These are phyloP conservation scores for Leishmania tarentolae DNA, from an alignment of 208 protist species.

Conservation along the genomic window DNA sequence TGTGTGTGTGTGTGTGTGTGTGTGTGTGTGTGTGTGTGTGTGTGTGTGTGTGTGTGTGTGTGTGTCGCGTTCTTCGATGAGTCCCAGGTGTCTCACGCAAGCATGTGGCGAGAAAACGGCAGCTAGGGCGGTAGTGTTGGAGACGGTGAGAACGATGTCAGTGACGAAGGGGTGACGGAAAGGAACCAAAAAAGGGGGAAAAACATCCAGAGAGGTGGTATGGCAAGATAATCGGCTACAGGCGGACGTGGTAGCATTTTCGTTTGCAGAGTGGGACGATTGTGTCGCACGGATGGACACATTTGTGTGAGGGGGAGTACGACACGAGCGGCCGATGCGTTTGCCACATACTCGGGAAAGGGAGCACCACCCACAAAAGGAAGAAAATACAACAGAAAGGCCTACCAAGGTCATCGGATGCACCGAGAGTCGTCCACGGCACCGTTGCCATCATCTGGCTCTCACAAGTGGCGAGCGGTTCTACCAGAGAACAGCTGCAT, in stretches of 20 bases:
- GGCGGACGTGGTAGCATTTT: neutral
- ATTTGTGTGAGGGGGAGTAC: neutral
- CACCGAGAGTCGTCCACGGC: neutral
- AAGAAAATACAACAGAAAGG: neutral
- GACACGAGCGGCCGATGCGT: neutral
- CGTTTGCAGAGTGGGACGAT: neutral
- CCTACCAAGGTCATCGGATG: neutral
- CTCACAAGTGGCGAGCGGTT: neutral
- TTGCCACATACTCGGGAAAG: neutral
- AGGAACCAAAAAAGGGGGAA: neutral
- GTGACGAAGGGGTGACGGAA: neutral
- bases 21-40: conserved; percentile 4
- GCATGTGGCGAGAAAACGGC: neutral
- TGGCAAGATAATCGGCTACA: neutral
- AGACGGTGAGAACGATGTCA: neutral
- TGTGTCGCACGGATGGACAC: neutral
- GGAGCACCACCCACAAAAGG: neutral
- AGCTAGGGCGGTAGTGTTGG: neutral
- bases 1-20: neutral
- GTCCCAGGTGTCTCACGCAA: neutral
- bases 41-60: conserved; percentile 1
- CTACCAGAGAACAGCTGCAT: neutral
- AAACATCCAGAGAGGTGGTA: neutral
- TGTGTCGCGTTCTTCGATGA: neutral
- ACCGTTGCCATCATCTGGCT: neutral